These are phyloP conservation scores for Yarrowia yakushimensis DNA, from an alignment of 805 yeast genomes.

Conservation along the genomic window DNA sequence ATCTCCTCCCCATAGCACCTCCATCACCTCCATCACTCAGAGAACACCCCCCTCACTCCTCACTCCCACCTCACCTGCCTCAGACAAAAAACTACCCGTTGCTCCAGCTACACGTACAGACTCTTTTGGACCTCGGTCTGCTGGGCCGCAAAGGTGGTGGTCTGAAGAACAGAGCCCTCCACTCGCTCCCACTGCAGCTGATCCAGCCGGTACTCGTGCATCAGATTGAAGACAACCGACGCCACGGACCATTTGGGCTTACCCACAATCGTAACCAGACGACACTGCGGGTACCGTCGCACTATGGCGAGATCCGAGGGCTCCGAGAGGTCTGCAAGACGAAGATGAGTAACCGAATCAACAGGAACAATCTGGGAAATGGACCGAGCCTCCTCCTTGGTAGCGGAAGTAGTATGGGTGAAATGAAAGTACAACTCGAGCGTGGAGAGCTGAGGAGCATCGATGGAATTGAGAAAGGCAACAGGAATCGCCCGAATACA, in stretches of 20 bases:
- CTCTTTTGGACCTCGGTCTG: background rate
- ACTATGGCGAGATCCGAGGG: background rate
- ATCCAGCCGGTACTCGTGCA: background rate
- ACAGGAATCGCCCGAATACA: background rate
- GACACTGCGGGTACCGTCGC: background rate
- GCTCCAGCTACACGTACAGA: slow-evolving; percentile 13
- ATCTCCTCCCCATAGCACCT: too few species aligned
- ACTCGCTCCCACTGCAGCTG: slow-evolving; percentile 8
- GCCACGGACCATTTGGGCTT: slow-evolving; percentile 1
- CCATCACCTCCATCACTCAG: too few species aligned
- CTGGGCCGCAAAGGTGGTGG: background rate
- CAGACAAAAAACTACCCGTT: slow-evolving; percentile 8
- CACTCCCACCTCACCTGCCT: background rate
- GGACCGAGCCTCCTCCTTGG: background rate
- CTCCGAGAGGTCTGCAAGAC: background rate
- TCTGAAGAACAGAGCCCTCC: slow-evolving; percentile 12
- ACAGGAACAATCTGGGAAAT: background rate
- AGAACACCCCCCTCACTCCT: background rate
- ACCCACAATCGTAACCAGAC: background rate
- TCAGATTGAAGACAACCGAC: background rate
- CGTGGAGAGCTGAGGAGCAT: background rate
- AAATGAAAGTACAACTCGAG: slow-evolving; percentile 7
- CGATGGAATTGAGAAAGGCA: background rate
- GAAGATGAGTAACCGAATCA: background rate
- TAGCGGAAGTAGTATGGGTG: background rate